A percentile compares a stretch with the other conserved stretches of the same genome.
These are phyloP conservation scores for Sisymbrium irio DNA, from an alignment of 345 rosid species.

Conservation along the genomic window DNA sequence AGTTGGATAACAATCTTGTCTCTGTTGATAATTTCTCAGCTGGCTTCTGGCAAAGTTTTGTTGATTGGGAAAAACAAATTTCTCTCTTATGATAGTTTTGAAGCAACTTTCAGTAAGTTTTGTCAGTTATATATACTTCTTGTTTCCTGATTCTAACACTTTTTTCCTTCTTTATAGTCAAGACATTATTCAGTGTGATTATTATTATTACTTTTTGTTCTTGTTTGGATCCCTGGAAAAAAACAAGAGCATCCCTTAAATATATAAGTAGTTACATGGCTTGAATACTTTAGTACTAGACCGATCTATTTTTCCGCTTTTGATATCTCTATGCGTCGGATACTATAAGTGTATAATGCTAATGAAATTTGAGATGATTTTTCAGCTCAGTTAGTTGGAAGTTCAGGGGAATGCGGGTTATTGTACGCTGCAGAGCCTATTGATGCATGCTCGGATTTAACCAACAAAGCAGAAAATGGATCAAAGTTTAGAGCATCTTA, in stretches of 20 bases:
- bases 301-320: not conserved
- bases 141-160: not conserved
- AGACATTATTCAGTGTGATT: too few species aligned
- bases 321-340: not conserved
- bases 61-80: slow-evolving; percentile 62
- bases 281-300: too few species aligned
- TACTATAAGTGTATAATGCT: not conserved
- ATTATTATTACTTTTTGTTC: too few species aligned
- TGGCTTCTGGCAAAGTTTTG: slow-evolving; percentile 52
- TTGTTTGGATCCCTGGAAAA: too few species aligned
- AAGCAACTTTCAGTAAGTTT: slow-evolving; percentile 78
- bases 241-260: too few species aligned
- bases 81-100: slow-evolving; percentile 67
- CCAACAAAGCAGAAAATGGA: slow-evolving; percentile 34
- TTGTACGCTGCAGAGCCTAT: slow-evolving; percentile 57
- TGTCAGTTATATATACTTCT: not conserved
- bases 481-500: slow-evolving; percentile 41
- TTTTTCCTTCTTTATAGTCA: too few species aligned
- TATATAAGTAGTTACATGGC: too few species aligned
- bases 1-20: slow-evolving; percentile 33
- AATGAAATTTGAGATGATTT: not conserved
- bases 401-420: slow-evolving; percentile 56
- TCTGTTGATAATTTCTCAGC: slow-evolving; percentile 26
- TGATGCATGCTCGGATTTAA: slow-evolving; percentile 63
- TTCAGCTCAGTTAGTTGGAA: slow-evolving; percentile 48